These are phyloP conservation scores for Pyricularia pennisetigena DNA, from an alignment of 2,329 filamentous ascomycete species.

Conservation along the genomic window DNA sequence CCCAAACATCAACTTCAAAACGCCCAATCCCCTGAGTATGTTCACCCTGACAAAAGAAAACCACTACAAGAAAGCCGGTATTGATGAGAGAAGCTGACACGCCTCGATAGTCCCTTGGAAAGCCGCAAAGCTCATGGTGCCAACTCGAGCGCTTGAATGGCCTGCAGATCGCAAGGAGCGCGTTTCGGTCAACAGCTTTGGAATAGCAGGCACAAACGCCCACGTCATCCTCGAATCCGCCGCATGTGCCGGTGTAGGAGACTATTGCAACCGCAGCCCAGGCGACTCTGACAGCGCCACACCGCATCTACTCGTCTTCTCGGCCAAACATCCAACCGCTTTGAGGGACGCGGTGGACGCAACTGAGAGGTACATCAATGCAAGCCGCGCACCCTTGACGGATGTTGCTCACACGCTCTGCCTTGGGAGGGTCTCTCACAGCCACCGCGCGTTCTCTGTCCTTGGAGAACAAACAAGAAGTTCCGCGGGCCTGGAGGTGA, in stretches of 20 bases:
- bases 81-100: neutral
- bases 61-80: too few species aligned
- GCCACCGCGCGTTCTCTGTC: neutral
- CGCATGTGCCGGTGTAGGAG: neutral
- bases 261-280: neutral
- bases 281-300: neutral
- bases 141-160: constrained; percentile 19
- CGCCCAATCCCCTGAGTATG: constrained; percentile 18
- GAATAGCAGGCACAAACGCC: constrained; percentile 25
- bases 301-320: constrained; percentile 8
- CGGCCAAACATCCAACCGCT: neutral
- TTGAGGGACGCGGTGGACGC: neutral
- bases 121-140: constrained; percentile 18
- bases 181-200: constrained; percentile 23
- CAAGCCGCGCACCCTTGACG: neutral
- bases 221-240: constrained; percentile 14
- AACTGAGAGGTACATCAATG: neutral
- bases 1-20: constrained; percentile 25
- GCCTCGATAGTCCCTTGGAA: constrained; percentile 15
- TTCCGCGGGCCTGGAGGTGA: neutral
- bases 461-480: neutral
- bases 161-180: constrained; percentile 15
- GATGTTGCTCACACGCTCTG: neutral
- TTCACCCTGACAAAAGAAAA: neutral
- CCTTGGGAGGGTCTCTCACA: neutral